Base-by-base conservation (phyloP, 2,329 filamentous ascomycete genomes). In the Biscogniauxia marginata region DNA sequence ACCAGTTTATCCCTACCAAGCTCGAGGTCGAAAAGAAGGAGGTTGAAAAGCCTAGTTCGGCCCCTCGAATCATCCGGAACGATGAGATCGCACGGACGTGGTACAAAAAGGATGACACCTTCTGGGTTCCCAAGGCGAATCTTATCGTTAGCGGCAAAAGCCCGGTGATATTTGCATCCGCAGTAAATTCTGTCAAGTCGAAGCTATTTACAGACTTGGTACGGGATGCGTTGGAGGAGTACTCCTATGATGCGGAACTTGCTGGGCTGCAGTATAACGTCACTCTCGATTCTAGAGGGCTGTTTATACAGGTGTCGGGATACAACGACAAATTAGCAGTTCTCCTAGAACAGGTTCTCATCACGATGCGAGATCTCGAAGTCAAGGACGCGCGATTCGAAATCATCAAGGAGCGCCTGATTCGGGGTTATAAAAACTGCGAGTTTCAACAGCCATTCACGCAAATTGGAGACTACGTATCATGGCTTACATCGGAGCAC, bases 51-150 rank as follows among this genome's bases (percentile, higher is more conserved):
- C 89, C 92, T 1, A 79, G 87, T 0, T 82, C 89, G 54, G 80
- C 85, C 0, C 95, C 95, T 0, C 88, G 87, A 58, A 79, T 99
- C 21, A 88, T 99, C 60, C 87, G 93, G 63, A 92, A 96, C 65
- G 93, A 97, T 63, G 81, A 87, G 5, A 77, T 86, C 30, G 86
- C 90, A 0, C 86, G 93, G 24, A 88, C 91, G 2, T 99, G 95
- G 95, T 97, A 87, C 79, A 99, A 99, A 79, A 98, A 98, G 75
- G 95, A 99, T 67, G 95, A 99, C 66, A 92, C 88, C 0, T 99
- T 98, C 74, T 98, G 93, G 93, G 95, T 98, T 8, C 95, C 95
- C 7, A 96, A 96, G 73, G 95, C 91, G 3, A 95, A 92, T 57
- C 78, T 98, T 18, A 84, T 92, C 62, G 84, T 96, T 61, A 91